Base-by-base conservation (phyloP, 345 rosid genomes). In the Durio zibethinus region DNA sequence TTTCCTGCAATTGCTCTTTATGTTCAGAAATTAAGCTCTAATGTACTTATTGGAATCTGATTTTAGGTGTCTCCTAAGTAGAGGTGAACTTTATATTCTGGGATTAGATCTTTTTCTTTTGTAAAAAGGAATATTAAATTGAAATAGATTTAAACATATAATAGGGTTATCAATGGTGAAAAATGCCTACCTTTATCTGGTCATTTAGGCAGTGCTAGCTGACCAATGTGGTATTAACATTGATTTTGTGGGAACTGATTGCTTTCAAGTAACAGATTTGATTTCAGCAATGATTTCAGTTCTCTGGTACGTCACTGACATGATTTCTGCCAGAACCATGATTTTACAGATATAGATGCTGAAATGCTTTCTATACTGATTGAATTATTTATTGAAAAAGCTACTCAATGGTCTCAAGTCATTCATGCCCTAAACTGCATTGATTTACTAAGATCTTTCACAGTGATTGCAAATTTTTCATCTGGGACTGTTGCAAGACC, bases 31-130 rank as follows among this genome's bases (percentile, higher is more conserved):
- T 38, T 16, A 56, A 73, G 47, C 66, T 81, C 36, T 84, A 35
- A 82, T 73, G 77, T 14, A 53, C n/a, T 54, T 59, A 42, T 54
- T 74, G 77, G 36, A 64, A 50, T 61, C 60, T 69, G 67, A 47
- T 83, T 81, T 78, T 52, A 95, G 98, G 93, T 95, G 73, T 89
- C 99, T 59, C 99, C 99, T 11, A 93, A 88, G 82, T 82, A 85
- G 83, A 92, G 97, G 99, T 95, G 78, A 79, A 48, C 31, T 78
- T 68, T 27, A 50, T 69, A 45, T 69, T 45, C 56, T 25, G 18
- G n/a, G 16, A 11, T 29, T 60, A 60, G n/a, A 5, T 29, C 20
- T 12, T 61, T 31, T 61, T 61, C 9, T 27, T 61, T 31, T 61
- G 14, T 29, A 25, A 6, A 61, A 27, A 9, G 10, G 20, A 31